Evolutionary conservation across 2,329 filamentous ascomycete species (phyloP), one percentile per base, ranked within the genome.

Genomic region (Trichothecium roseum): DNA sequence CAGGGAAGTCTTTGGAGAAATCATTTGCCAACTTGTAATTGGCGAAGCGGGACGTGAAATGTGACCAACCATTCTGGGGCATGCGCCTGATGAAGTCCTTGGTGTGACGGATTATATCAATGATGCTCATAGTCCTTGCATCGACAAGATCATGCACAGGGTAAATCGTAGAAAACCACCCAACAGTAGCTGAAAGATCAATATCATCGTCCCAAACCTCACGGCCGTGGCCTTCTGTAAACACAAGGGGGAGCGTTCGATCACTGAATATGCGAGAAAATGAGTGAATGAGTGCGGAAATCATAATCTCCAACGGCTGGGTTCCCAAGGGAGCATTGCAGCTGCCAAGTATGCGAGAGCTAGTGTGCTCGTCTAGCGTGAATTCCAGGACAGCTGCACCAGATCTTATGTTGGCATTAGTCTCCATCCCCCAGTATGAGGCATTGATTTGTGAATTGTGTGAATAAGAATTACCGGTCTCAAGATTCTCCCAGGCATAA

Each of bases 151-250:
- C 28, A 9, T 10, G 14, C 13, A 54, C 39, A 0, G 56, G 55
- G 28, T 36, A 49, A 15, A 59, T 40, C 1, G 52, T 53, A 1
- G 56, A 56, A 39, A 59, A 59, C 56, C 56, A 60, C 3, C 57
- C 57, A 1, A 60, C 50, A 0, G 54, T 58, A 3, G 42, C 15
- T 3, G 53, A 50, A 1, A 53, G 22, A 32, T 60, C 51, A 8
- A 58, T 38, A 4, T 27, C 28, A 6, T 44, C 32, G 30, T 48
- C 42, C 48, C 48, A 56, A 2, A 48, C 26, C 29, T 59, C 53
- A 15, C 57, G 50, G 2, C 56, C 57, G 26, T 60, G 56, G 3
- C 47, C 48, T 34, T 59, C 55, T 9, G 34, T 49, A 33, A 48
- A 55, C 1, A 60, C 37, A 1, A 44, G 32, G 1, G 55, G 55